phyloP scores from a whole-genome alignment of 1,139 yeast genomes.

The Taiozyma sp. region DNA sequence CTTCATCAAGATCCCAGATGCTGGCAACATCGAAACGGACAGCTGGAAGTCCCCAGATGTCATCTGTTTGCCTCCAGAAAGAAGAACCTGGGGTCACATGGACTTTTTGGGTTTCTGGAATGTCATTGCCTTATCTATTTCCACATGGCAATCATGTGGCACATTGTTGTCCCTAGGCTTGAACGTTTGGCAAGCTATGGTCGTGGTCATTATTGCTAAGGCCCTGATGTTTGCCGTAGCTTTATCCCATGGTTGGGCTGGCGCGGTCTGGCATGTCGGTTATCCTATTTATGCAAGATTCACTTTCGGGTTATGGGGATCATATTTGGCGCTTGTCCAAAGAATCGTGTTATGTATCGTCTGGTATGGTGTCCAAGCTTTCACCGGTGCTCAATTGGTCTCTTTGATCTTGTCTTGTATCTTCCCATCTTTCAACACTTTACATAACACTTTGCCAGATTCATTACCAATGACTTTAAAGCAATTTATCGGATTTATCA shows the following conservation, averaged over 20 bases:
- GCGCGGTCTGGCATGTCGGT: conserved; percentile 34
- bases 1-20: conserved; percentile 16
- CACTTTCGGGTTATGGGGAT: conserved; percentile 33
- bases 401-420: conserved; percentile 25
- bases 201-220: conserved; percentile 32
- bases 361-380: conserved; percentile 30
- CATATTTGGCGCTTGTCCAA: conserved; percentile 29
- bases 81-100: conserved; percentile 34
- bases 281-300: conserved; percentile 32
- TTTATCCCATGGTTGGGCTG: conserved; percentile 29
- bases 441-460: conserved; percentile 27
- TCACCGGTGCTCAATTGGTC: conserved; percentile 29
- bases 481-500: conserved; percentile 26
- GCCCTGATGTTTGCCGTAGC: conserved; percentile 28
- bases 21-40: conserved; percentile 19
- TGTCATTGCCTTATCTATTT: conserved; percentile 27
- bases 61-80: conserved; percentile 31
- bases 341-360: conserved; percentile 33
- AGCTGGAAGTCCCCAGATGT: conserved; percentile 29
- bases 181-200: conserved; percentile 31
- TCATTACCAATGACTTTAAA: conserved; percentile 26
- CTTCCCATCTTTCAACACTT: conserved; percentile 23
- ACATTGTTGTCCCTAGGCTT: conserved; percentile 29
- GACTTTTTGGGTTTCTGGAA: conserved; percentile 32
- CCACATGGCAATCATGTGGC: conserved; percentile 29